Evolutionary conservation across 306 rosid genomes (phyloP), one percentile per base, ranked within the genome.

Genomic region (Quercus robur): DNA sequence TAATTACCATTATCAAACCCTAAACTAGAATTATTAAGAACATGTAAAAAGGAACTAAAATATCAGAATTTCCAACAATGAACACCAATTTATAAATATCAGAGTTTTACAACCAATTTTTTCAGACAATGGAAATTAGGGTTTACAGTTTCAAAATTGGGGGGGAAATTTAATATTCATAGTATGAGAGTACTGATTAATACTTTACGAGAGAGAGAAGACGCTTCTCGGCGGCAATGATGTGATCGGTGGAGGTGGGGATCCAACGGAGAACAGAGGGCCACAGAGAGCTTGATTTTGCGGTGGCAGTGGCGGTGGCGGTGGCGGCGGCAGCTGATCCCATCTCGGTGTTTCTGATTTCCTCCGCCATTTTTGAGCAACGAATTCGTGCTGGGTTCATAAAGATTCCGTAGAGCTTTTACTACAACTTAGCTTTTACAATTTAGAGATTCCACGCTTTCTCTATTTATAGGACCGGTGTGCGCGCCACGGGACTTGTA

Each of bases 171-270:
- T 38, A 8, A 38, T 38, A 38, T 7, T 38, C 11, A 38, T 38
- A 8, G 46, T 38, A 8, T 38, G 46, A 70, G 30, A 52, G 69
- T 76, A 49, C 1, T 49, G 77, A 71, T n/a, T 76, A 81, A 81
- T 88, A 95, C 99, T 87, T 93, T 92, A 89, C 86, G 4, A 96
- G 75, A 77, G 99, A 96, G 70, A 96, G 97, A 66, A 96, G 98
- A 33, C 97, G 97, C 77, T 96, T 93, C 82, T 96, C 99, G 76
- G 98, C 86, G 49, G 89, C 88, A 80, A 93, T 87, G 80, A 93
- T 96, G 75, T 89, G 92, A 55, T 93, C 88, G 76, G 90, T 93
- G 61, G 99, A 96, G 38, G 19, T 82, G 12, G 99, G 99, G 44
- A 96, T 76, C 99, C 99, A 96, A 56, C 98, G 98, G 57, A 89